Evolutionary conservation across 208 protist species (phyloP), one percentile per base, ranked within the genome.

Genomic region (Endotrypanum monterogeii): DNA sequence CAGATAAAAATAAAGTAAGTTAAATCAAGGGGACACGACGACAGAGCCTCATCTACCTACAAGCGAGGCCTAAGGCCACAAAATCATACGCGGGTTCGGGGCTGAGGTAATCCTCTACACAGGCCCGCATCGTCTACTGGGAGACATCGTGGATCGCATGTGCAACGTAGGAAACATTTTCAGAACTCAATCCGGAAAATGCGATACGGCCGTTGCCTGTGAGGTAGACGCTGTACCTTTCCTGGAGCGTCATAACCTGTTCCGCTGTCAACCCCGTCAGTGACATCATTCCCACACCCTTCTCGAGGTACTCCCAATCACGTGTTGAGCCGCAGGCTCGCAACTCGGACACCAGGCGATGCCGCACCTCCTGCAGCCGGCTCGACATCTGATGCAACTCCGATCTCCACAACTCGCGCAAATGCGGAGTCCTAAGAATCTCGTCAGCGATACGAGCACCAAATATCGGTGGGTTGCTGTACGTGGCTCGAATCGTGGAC

Each of bases 211-310:
- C 92, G 63, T 93, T 90, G 23, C 75, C 67, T 8, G 82, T 94
- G 79, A 96, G 83, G 70, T 94, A 96, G 28, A 96, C 74, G 79
- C 93, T 86, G 74, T 92, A 84, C 73, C 90, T 77, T 44, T 75
- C 60, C 51, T 78, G 76, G 67, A 94, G 71, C 60, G 14, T 58
- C 11, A 55, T 41, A 51, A 93, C 92, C 82, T 98, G 83, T 44
- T 83, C 81, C 76, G 82, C 79, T 65, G 76, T 94, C n/a, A 99
- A 86, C 39, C 98, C 97, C 1, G 94, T 94, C 83, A 94, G 98
- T 39, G 94, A 96, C 86, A 99, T 99, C 98, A 99, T 99, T 67
- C 98, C 98, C 48, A 97, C 94, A 74, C 99, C 97, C 8, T 87
- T 80, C 61, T 91, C 89, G 35, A 99, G 91, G 79, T 99, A 98